Evolutionary conservation across 2,329 filamentous ascomycete species (phyloP), one percentile per base, ranked within the genome.

Genomic region (Cadophora malorum): DNA sequence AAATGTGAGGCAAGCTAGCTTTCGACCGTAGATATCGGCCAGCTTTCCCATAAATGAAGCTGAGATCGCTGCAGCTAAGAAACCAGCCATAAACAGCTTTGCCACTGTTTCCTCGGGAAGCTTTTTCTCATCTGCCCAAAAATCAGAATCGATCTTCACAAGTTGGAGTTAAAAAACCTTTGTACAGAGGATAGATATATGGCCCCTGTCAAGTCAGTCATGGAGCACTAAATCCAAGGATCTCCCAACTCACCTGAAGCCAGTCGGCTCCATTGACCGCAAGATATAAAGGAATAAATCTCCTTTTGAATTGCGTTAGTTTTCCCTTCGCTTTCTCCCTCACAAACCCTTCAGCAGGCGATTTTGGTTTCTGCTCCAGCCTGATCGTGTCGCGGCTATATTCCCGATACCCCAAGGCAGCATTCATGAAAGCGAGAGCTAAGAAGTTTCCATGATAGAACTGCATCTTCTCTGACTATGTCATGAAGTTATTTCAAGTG

Each of bases 1-100:
- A 75, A 86, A 88, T 19, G 78, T 76, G 9, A 87, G 79, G 71
- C 86, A 88, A 25, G 84, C 83, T 2, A 75, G 75, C 60, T 80
- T 81, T 62, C 85, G 83, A 25, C 73, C 73, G 67, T 72, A 71
- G 58, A 53, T 69, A 63, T 74, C 72, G 6, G 74, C 73, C 9
- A 75, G 64, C 21, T 69, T 61, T 31, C 74, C 73, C n/a, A 68
- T 67, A 52, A 74, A 74, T 16, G 68, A 67, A 12, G 71, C 73
- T 25, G 73, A 71, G 19, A 75, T 62, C 19, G 71, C 74, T 0
- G 69, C 74, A 14, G 73, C 69, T 23, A 74, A 55, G 61, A 75
- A 74, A 6, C 74, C 73, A 5, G 72, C 71, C 50, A 67, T 73
- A 55, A 75, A 75, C 2, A 75, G 66, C 14, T 61, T 59, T 4